These are phyloP conservation scores for Pseudocohnilembus persalinus DNA, from an alignment of 169 alveolate species.

Conservation along the genomic window DNA sequence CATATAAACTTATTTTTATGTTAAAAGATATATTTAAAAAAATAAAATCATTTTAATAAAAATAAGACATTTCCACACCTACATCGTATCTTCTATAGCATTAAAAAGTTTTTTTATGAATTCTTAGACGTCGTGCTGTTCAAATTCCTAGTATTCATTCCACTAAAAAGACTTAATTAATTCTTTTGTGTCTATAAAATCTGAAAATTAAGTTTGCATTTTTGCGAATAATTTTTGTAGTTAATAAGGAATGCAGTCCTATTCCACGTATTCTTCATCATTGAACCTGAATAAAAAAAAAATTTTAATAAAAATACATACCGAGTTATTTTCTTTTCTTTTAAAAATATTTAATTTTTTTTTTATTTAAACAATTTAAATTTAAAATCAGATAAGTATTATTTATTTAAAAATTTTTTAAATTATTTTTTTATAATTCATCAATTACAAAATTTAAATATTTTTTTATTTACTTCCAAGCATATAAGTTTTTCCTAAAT, in stretches of 20 bases:
- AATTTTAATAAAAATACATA: neutral
- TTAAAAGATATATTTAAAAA: too few species aligned
- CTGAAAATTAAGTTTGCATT: conserved; percentile 49
- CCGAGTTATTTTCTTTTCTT: neutral
- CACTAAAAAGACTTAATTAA: conserved; percentile 83
- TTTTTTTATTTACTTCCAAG: conserved; percentile 53
- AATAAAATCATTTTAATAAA: too few species aligned
- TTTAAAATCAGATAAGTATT: neutral
- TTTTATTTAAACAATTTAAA: neutral
- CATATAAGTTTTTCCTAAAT: conserved; percentile 73
- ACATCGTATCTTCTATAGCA: conserved; percentile 78
- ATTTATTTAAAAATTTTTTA: too few species aligned
- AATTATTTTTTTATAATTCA: too few species aligned
- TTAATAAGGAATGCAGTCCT: conserved; percentile 81
- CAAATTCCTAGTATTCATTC: conserved; percentile 67
- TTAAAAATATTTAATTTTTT: neutral
- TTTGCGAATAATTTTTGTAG: conserved; percentile 76
- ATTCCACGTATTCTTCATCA: conserved; percentile 50
- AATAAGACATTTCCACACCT: too few species aligned
- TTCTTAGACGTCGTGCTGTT: conserved; percentile 87
- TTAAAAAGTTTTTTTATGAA: conserved; percentile 84
- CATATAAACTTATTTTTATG: too few species aligned
- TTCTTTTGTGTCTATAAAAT: conserved; percentile 74
- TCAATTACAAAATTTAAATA: too few species aligned
- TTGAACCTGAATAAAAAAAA: conserved; percentile 36